Percentiles rank a stretch among this genome's conserved stretches.
These are phyloP conservation scores for Paecilomyces sp. DNA, from an alignment of 2,329 filamentous ascomycete genomes.

Conservation along the genomic window DNA sequence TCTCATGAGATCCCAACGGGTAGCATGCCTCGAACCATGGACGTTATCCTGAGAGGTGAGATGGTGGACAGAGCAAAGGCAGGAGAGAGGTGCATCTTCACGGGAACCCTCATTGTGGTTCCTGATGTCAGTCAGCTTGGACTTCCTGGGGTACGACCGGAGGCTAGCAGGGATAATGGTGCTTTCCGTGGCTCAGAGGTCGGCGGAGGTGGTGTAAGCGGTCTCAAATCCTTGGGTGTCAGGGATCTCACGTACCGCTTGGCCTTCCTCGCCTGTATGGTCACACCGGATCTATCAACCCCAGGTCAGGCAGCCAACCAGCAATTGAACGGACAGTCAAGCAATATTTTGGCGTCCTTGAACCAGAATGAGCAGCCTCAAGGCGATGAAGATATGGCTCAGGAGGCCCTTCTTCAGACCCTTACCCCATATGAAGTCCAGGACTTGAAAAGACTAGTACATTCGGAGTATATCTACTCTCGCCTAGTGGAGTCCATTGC, in stretches of 20 bases:
- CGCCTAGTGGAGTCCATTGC: slow-evolving; percentile 88
- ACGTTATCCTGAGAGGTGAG: slow-evolving; percentile 90
- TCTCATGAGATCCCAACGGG: slow-evolving; percentile 96
- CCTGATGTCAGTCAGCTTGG: slow-evolving; percentile 94
- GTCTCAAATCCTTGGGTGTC: slow-evolving; percentile 86
- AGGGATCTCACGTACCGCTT: slow-evolving; percentile 91
- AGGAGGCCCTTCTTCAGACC: slow-evolving; percentile 78
- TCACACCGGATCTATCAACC: slow-evolving; percentile 77
- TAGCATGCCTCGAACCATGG: slow-evolving; percentile 97
- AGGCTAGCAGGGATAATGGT: slow-evolving; percentile 75
- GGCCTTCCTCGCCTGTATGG: slow-evolving; percentile 96
- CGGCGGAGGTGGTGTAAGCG: slow-evolving; percentile 76
- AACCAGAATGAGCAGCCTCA: slow-evolving; percentile 66
- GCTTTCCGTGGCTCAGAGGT: slow-evolving; percentile 70
- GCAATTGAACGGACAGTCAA: slow-evolving; percentile 63
- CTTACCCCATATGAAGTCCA: slow-evolving; percentile 83
- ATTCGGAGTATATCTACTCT: slow-evolving; percentile 91
- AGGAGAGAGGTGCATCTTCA: slow-evolving; percentile 97
- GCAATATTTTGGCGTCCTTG: slow-evolving; percentile 77
- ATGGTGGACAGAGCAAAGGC: slow-evolving; percentile 97
- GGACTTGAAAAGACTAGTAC: slow-evolving; percentile 86
- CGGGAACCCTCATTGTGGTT: slow-evolving; percentile 89
- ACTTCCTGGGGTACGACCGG: slow-evolving; percentile 75
- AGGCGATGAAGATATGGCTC: slow-evolving; percentile 73
- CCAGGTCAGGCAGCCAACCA: slow-evolving; percentile 67